Conservation (phyloP, 169 alveolate species). For the Theileria annulata region DNA sequence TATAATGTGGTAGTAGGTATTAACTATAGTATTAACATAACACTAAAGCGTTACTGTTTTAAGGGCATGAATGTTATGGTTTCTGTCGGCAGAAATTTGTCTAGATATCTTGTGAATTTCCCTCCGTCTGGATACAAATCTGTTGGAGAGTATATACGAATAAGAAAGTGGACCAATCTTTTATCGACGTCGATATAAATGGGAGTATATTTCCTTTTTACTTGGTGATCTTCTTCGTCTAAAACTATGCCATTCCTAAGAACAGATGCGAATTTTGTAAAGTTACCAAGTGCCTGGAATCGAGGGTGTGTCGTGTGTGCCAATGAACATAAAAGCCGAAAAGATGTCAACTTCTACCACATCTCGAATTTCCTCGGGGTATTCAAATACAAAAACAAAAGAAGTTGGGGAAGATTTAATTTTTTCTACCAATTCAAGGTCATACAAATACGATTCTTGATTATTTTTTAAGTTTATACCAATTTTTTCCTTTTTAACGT, state of each 20-base stretch:
- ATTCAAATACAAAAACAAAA: constrained; percentile 34
- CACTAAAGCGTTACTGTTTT: neutral
- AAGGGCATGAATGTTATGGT: constrained; percentile 1
- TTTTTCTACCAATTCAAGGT: constrained; percentile 11
- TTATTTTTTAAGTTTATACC: constrained; percentile 11
- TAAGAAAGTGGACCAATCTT: constrained; percentile 70
- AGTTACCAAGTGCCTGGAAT: constrained; percentile 48
- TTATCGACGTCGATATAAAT: constrained; percentile 66
- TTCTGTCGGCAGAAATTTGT: constrained; percentile 18
- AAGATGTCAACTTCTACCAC: constrained; percentile 33
- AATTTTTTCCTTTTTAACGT: constrained; percentile 6
- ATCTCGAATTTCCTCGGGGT: constrained; percentile 30
- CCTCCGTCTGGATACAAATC: constrained; percentile 75
- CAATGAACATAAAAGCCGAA: constrained; percentile 39
- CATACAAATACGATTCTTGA: constrained; percentile 1
- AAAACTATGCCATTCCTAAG: constrained; percentile 26
- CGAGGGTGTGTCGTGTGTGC: constrained; percentile 27
- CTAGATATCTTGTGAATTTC: constrained; percentile 49
- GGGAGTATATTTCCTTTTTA: constrained; percentile 73
- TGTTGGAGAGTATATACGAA: constrained; percentile 69
- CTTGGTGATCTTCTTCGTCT: constrained; percentile 15
- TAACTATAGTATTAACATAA: neutral
- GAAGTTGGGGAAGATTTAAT: constrained; percentile 53
- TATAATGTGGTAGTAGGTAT: neutral
- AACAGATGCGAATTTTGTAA: neutral